Conservation (phyloP, 768 basidiomycete genomes). For the Exidia glandulosa region DNA sequence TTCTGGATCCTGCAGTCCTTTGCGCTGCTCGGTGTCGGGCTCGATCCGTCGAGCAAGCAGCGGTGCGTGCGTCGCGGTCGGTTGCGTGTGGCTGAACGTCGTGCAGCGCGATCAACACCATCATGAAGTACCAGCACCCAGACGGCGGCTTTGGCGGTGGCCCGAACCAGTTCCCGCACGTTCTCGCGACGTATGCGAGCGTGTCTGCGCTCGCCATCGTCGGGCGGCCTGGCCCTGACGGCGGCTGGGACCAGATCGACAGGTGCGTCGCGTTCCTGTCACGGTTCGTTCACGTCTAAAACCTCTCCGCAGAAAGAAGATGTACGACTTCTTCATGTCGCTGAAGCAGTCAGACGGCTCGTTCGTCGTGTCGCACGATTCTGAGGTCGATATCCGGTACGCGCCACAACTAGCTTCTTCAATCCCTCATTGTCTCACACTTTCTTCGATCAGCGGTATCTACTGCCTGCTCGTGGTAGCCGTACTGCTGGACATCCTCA, state of each 20-base stretch:
- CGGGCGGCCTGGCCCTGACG: conserved; percentile 57
- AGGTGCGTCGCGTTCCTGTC: conserved; percentile 34
- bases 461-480: conserved; percentile 87
- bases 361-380: conserved; percentile 76
- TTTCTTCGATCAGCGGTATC: conserved; percentile 50
- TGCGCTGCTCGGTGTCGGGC: conserved; percentile 59
- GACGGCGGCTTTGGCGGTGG: conserved; percentile 90
- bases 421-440: neutral
- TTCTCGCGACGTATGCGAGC: conserved; percentile 83
- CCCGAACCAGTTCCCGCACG: conserved; percentile 75
- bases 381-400: conserved; percentile 90
- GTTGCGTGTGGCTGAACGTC: neutral
- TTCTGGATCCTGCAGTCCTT: conserved; percentile 90
- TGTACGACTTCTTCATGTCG: conserved; percentile 85
- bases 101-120: conserved; percentile 63
- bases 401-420: conserved; percentile 7
- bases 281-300: neutral
- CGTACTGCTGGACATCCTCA: conserved; percentile 72
- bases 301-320: conserved; percentile 39
- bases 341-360: conserved; percentile 90
- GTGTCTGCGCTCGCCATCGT: conserved; percentile 77
- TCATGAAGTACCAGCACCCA: conserved; percentile 73
- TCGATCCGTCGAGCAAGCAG: conserved; percentile 71
- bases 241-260: conserved; percentile 83
- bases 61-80: conserved; percentile 33